Conservation (phyloP, 2,329 filamentous ascomycete genomes). For the Pezicula radicicola region DNA sequence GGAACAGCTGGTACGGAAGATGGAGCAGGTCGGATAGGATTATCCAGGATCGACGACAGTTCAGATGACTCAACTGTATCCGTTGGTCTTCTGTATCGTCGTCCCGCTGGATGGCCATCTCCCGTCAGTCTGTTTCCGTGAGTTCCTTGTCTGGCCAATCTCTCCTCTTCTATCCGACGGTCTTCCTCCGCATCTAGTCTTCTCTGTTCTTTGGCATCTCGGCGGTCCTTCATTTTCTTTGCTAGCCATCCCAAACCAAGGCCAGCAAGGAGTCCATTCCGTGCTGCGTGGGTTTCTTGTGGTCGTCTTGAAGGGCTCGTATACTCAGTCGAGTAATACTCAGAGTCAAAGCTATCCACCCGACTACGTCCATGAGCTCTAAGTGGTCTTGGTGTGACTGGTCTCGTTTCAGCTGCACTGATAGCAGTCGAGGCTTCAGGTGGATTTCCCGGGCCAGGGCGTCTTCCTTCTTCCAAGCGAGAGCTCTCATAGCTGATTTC, state of each 20-base stretch:
- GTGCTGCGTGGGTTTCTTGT: slow-evolving; percentile 36
- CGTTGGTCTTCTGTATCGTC: slow-evolving; percentile 20
- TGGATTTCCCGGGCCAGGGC: slow-evolving; percentile 41
- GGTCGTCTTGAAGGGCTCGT: slow-evolving; percentile 57
- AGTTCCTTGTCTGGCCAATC: slow-evolving; percentile 52
- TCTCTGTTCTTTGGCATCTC: slow-evolving; percentile 49
- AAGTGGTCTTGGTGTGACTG: slow-evolving; percentile 31
- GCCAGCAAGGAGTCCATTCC: slow-evolving; percentile 51
- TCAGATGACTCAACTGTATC: slow-evolving; percentile 21
- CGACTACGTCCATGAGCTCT: slow-evolving; percentile 39
- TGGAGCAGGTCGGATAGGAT: slow-evolving; percentile 29
- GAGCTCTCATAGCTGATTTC: slow-evolving; percentile 44
- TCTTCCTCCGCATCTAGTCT: slow-evolving; percentile 34
- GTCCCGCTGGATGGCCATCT: slow-evolving; percentile 56
- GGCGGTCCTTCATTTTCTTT: slow-evolving; percentile 59
- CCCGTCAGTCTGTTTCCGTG: slow-evolving; percentile 61
- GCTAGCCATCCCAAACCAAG: slow-evolving; percentile 68
- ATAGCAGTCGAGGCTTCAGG: slow-evolving; percentile 41
- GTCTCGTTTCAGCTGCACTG: slow-evolving; percentile 41
- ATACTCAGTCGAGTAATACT: slow-evolving; percentile 54
- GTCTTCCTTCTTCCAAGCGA: slow-evolving; percentile 24
- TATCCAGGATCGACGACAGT: slow-evolving; percentile 24
- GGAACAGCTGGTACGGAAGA: slow-evolving; percentile 37
- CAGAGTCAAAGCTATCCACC: slow-evolving; percentile 49
- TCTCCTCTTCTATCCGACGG: slow-evolving; percentile 52